Evolutionary conservation across 169 alveolate species (phyloP).

Genomic region (Sarcocystis neurona): DNA sequence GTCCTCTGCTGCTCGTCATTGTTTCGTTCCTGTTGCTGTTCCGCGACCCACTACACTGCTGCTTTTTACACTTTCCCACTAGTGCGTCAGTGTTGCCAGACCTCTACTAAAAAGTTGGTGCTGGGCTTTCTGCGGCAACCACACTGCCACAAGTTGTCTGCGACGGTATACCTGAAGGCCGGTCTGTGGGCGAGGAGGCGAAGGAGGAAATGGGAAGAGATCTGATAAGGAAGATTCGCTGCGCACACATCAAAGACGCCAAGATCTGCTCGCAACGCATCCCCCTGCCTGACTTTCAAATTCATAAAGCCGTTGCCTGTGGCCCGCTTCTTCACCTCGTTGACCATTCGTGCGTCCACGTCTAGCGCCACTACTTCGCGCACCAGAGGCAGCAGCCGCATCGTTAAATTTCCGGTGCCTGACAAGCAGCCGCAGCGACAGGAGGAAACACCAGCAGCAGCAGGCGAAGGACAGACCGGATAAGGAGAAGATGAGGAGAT

Average conservation of each 20-base stretch:
- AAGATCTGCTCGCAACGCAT: conserved; percentile 91
- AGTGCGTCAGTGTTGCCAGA: too few species aligned
- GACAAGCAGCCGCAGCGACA: conserved; percentile 38
- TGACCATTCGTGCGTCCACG: conserved; percentile 98
- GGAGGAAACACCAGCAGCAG: neutral
- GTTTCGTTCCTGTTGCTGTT: too few species aligned
- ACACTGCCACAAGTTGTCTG: too few species aligned
- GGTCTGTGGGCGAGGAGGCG: conserved; percentile 96
- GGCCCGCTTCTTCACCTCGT: conserved; percentile 96
- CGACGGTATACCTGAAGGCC: conserved; percentile 82
- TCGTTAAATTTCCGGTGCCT: conserved; percentile 97
- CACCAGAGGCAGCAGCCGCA: conserved; percentile 93
- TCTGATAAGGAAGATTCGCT: conserved; percentile 99
- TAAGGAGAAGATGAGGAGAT: neutral
- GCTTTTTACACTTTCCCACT: too few species aligned
- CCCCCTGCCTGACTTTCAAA: conserved; percentile 90
- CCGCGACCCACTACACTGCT: too few species aligned
- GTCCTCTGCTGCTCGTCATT: too few species aligned
- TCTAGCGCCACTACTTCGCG: conserved; percentile 97
- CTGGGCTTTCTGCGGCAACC: too few species aligned
- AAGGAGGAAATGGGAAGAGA: conserved; percentile 98
- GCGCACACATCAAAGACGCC: conserved; percentile 98
- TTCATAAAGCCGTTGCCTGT: conserved; percentile 81
- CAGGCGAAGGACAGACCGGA: neutral
- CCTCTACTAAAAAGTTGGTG: too few species aligned